phyloP scores from a whole-genome alignment of 163 green algal species.

The Picocystis sp. region DNA sequence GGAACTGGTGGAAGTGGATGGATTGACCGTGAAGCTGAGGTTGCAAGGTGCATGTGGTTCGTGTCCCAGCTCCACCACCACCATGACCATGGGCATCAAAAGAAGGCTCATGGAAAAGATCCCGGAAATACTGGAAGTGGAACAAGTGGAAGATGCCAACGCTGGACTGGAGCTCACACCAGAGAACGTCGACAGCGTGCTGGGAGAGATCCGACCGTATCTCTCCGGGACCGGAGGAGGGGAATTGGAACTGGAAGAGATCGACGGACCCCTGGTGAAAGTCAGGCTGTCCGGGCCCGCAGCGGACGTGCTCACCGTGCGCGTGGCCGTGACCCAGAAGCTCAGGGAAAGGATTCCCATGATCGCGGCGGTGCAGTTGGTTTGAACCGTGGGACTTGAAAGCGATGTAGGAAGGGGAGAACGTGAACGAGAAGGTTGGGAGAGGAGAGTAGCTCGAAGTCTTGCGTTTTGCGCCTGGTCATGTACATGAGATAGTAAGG shows the following conservation, averaged over 20 bases:
- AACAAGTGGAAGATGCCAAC: conserved; percentile 80
- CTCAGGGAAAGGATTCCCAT: conserved; percentile 88
- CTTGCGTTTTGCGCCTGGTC: too few species aligned
- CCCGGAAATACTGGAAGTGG: conserved; percentile 89
- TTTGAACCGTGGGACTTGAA: conserved; percentile 26
- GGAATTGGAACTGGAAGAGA: conserved; percentile 59
- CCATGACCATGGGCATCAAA: conserved; percentile 94
- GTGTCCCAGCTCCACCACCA: conserved; percentile 61
- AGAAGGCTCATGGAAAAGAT: conserved; percentile 30
- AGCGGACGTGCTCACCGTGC: conserved; percentile 92
- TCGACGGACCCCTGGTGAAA: conserved; percentile 88
- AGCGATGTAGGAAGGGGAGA: not conserved
- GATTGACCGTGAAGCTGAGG: conserved; percentile 45
- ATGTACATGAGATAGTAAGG: too few species aligned
- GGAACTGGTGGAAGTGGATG: conserved; percentile 53
- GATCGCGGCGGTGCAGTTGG: conserved; percentile 92
- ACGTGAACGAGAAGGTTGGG: too few species aligned
- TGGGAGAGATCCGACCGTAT: conserved; percentile 92
- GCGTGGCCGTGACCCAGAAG: conserved; percentile 98
- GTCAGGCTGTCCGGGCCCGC: conserved; percentile 75
- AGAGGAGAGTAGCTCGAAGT: too few species aligned
- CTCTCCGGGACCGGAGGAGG: conserved; percentile 88
- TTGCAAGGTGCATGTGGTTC: conserved; percentile 67
- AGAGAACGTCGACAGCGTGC: conserved; percentile 20
- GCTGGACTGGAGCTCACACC: conserved; percentile 69